Percentiles rank a stretch among this genome's conserved stretches.
Conservation (phyloP, 441 rosid species). For the Aquilaria agallochum region DNA sequence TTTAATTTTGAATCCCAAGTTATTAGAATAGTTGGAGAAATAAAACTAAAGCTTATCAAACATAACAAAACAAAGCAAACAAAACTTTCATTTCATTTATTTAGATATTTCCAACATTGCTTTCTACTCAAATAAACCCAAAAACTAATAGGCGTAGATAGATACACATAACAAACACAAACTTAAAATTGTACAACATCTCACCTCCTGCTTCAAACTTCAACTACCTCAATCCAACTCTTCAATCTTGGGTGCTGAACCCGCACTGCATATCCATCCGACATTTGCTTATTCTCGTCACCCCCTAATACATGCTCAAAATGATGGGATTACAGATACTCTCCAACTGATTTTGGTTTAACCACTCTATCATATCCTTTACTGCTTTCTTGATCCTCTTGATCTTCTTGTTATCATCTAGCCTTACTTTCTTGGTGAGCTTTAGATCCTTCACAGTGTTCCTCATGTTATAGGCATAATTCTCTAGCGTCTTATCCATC, state of each 20-base stretch:
- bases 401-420: slow-evolving; percentile 37
- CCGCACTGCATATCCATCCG: slow-evolving; percentile 17
- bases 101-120: too few relatives aligned
- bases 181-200: too few relatives aligned
- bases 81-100: too few relatives aligned
- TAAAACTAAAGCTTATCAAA: too few relatives aligned
- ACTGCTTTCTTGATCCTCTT: slow-evolving; percentile 26
- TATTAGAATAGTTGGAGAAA: too few relatives aligned
- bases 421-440: slow-evolving; percentile 26
- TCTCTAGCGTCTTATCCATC: slow-evolving; percentile 43
- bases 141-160: too few relatives aligned
- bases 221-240: slow-evolving; percentile 25
- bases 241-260: slow-evolving; percentile 26
- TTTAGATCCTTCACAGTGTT: slow-evolving; percentile 43
- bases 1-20: too few relatives aligned
- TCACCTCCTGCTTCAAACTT: too few relatives aligned
- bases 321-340: slow-evolving; percentile 39
- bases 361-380: slow-evolving; percentile 38
- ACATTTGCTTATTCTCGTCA: slow-evolving; percentile 14
- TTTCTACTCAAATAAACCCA: too few relatives aligned
- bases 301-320: slow-evolving; percentile 44
- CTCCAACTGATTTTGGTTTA: slow-evolving; percentile 47
- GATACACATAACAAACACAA: too few relatives aligned
- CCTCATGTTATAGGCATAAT: slow-evolving; percentile 44
- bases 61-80: too few relatives aligned